Evolutionary conservation across 306 rosid genomes (phyloP), one percentile per base, ranked within the genome.

Genomic region (Trichosanthes truncata): DNA sequence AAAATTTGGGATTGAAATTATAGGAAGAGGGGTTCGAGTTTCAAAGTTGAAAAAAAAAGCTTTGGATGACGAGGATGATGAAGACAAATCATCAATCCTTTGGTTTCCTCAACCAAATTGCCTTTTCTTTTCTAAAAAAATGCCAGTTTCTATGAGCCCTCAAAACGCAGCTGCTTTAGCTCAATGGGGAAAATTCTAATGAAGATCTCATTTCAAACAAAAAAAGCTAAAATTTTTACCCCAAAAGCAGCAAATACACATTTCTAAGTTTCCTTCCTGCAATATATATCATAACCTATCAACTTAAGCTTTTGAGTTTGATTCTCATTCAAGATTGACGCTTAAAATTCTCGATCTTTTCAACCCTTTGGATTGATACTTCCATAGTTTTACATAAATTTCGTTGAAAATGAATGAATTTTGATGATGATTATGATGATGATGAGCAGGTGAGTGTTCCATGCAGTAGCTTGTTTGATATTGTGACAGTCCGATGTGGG

Each of bases 401-500:
- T 65, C 14, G 25, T 38, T 66, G 18, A 15, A 8, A 68, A 68
- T 4, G 17, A 67, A 67, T 18, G 31, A 4, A 38, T 21, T n/a
- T 20, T 67, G 29, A 38, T 36, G 51, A 67, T n/a, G 26, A 67
- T 40, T 2, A 68, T n/a, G 36, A 69, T 13, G 56, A 45, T 29
- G 60, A 74, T 60, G 38, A 72, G 84, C 92, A 96, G 99, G 99
- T 96, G 89, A 96, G 99, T 81, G 99, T 96, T 89, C 99, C 99
- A 93, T 96, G 96, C 98, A 90, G 90, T 77, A 93, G 86, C 86
- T 81, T 96, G 61, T 85, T 90, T 78, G 99, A 96, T 87, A 93
- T 91, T 11, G 99, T 96, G 88, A 96, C 99, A 75, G 98, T 96
- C 82, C 93, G 99, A 88, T 96, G 99, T 77, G 99, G 99, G 23